Conservation (phyloP, 2,329 filamentous ascomycete species). For the Chaetomium sp. region DNA sequence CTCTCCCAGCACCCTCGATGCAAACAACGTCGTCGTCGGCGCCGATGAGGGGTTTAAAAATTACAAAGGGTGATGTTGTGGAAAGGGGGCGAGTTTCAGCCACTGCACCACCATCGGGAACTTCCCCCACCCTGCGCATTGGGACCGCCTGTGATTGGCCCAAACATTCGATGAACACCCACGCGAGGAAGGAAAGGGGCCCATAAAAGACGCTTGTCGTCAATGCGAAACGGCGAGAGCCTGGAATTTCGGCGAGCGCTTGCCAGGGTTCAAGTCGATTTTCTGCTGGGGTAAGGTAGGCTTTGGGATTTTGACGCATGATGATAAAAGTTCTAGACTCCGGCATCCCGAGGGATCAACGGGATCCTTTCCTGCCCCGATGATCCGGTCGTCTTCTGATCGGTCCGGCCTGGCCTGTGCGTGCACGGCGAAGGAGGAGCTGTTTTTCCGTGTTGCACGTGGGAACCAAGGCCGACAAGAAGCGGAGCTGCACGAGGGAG, state of each 20-base stretch:
- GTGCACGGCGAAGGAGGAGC: too few relatives aligned
- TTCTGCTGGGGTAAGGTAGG: too few relatives aligned
- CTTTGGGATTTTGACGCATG: not conserved
- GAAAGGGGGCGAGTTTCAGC: slow-evolving; percentile 18
- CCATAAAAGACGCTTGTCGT: not conserved
- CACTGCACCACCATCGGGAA: not conserved
- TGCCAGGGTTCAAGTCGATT: not conserved
- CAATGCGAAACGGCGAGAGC: slow-evolving; percentile 11
- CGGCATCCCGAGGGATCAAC: not conserved
- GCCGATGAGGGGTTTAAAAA: not conserved
- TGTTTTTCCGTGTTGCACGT: too few relatives aligned
- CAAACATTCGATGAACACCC: not conserved
- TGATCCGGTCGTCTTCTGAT: too few relatives aligned
- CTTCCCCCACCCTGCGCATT: slow-evolving; percentile 5
- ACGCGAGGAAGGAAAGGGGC: not conserved
- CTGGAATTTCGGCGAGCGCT: not conserved
- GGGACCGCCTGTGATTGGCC: slow-evolving; percentile 17
- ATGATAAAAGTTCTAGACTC: not conserved
- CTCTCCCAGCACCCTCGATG: too few relatives aligned
- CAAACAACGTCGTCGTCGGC: too few relatives aligned
- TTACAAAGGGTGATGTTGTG: slow-evolving; percentile 6
- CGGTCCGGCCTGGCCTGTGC: too few relatives aligned
- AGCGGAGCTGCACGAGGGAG: too few relatives aligned
- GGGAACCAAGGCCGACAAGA: too few relatives aligned
- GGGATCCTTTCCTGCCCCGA: too few relatives aligned